These are phyloP conservation scores for Annona cherimola DNA, from an alignment of 164 flowering plant genomes.

Conservation along the genomic window DNA sequence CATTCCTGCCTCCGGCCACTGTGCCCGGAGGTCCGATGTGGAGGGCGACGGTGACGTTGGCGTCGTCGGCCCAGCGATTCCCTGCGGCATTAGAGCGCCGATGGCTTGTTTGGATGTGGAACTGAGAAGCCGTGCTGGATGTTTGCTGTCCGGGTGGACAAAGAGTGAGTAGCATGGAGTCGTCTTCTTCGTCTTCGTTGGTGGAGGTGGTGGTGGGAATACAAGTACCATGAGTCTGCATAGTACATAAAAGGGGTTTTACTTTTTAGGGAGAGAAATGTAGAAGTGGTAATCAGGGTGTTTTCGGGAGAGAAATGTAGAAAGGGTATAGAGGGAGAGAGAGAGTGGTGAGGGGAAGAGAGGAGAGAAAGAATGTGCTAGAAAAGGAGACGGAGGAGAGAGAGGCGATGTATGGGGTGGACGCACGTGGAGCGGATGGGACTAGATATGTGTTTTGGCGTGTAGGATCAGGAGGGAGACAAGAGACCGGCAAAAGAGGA, in stretches of 20 bases:
- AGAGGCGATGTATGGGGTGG: slow-evolving; percentile 1
- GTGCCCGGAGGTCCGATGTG: slow-evolving; percentile 42
- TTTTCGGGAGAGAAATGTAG: slow-evolving; percentile 16
- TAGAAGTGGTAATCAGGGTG: background rate
- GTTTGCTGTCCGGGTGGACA: slow-evolving; percentile 45
- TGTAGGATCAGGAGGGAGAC: slow-evolving; percentile 30
- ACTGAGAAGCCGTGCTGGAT: background rate
- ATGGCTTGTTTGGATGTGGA: background rate
- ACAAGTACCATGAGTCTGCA: background rate
- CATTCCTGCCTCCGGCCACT: slow-evolving; percentile 5
- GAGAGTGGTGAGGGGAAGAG: slow-evolving; percentile 14
- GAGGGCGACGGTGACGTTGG: slow-evolving; percentile 50
- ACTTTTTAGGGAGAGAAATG: background rate
- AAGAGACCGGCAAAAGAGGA: slow-evolving; percentile 26
- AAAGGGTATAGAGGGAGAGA: slow-evolving; percentile 14
- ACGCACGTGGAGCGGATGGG: slow-evolving; percentile 15
- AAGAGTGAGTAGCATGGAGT: slow-evolving; percentile 43
- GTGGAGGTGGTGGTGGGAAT: background rate
- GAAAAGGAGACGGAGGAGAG: no score
- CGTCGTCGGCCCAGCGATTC: background rate
- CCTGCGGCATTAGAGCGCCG: background rate
- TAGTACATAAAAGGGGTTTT: background rate
- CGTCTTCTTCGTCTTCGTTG: slow-evolving; percentile 38
- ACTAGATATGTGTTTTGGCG: slow-evolving; percentile 21
- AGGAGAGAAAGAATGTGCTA: background rate